Conservation (phyloP, 2,329 filamentous ascomycete genomes). For the Phialophora tarda region DNA sequence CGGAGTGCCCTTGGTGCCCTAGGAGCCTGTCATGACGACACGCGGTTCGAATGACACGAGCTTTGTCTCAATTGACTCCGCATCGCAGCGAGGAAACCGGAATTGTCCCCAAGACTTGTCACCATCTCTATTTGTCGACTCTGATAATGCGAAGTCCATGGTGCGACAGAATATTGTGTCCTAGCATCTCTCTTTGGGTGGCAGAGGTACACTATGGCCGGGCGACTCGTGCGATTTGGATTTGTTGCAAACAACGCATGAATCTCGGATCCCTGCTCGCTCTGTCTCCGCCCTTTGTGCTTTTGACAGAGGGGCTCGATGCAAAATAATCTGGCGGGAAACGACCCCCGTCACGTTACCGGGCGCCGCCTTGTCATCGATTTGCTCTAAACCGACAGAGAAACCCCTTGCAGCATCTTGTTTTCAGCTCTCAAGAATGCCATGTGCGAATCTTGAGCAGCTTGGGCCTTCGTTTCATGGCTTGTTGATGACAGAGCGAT, state of each 20-base stretch:
- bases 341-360: background rate
- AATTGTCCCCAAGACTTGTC: background rate
- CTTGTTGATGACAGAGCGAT: background rate
- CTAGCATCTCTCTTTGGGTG: background rate
- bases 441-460: background rate
- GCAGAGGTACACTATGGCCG: background rate
- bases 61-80: background rate
- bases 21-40: conserved; percentile 11
- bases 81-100: background rate
- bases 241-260: background rate
- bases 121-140: background rate
- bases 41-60: background rate
- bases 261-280: background rate
- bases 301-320: background rate
- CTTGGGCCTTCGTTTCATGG: background rate
- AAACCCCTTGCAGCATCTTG: background rate
- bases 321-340: too few relatives aligned
- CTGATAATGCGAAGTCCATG: background rate
- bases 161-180: background rate
- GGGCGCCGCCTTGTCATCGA: background rate
- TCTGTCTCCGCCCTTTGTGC: background rate
- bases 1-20: background rate
- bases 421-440: background rate
- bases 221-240: background rate
- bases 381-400: background rate